These are phyloP conservation scores for Acanthochlamys bracteata DNA, from an alignment of 106 monocot genomes.

Conservation along the genomic window DNA sequence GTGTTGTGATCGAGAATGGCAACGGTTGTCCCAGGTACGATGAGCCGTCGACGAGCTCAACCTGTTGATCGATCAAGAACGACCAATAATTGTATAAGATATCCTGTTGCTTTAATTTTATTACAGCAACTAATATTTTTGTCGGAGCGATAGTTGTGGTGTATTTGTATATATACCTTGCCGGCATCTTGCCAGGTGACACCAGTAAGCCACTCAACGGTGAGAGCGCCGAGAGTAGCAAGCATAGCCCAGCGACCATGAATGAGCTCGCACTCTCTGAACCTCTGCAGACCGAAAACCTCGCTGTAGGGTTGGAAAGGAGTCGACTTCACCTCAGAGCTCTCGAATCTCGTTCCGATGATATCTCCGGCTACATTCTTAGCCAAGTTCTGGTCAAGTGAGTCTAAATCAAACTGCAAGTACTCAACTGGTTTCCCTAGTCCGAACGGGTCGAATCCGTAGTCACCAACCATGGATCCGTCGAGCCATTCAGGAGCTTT, in stretches of 20 bases:
- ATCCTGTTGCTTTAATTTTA: too few relatives aligned
- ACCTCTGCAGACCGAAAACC: constrained; percentile 92
- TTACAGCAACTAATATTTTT: too few relatives aligned
- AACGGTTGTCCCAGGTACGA: constrained; percentile 89
- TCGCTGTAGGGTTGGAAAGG: constrained; percentile 88
- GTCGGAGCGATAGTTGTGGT: too few relatives aligned
- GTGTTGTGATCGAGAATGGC: constrained; percentile 77
- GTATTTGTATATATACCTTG: constrained; percentile 41
- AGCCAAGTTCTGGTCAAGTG: constrained; percentile 94
- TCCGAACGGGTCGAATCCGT: constrained; percentile 92
- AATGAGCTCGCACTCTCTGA: constrained; percentile 96
- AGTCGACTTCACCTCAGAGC: constrained; percentile 72
- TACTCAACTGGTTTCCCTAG: constrained; percentile 96
- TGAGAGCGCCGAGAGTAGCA: constrained; percentile 79
- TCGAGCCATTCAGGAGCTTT: constrained; percentile 80
- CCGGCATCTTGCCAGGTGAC: constrained; percentile 98
- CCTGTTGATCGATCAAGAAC: constrained; percentile 25
- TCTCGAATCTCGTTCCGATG: constrained; percentile 79
- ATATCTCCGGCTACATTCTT: constrained; percentile 61
- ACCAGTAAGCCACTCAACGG: constrained; percentile 85
- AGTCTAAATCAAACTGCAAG: constrained; percentile 84
- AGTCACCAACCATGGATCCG: constrained; percentile 74
- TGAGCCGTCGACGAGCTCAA: constrained; percentile 75
- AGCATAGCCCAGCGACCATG: constrained; percentile 98
- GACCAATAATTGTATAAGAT: background rate